These are phyloP conservation scores for Nicotiana paniculata DNA, from an alignment of 257 asterid species.

Conservation along the genomic window DNA sequence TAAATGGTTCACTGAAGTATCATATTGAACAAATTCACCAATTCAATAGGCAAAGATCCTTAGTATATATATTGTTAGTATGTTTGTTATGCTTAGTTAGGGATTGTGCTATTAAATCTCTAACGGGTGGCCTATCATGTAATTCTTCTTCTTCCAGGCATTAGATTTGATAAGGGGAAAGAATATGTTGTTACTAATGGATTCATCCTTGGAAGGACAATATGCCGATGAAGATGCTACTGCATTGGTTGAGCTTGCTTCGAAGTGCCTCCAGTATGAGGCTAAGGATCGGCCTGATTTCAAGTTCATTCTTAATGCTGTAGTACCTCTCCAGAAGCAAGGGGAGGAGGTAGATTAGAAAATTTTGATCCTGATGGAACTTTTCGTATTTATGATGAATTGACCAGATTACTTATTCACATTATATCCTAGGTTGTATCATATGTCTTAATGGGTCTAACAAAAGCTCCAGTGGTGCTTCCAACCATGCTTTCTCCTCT, in stretches of 20 bases:
- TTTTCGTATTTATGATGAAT: not conserved
- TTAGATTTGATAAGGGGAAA: constrained; percentile 85
- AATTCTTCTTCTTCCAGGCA: constrained; percentile 40
- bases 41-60: not conserved
- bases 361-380: not conserved
- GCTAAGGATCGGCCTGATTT: constrained; percentile 78
- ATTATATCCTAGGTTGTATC: constrained; percentile 60
- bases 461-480: constrained; percentile 48
- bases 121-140: not conserved
- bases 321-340: constrained; percentile 77
- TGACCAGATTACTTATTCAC: not conserved
- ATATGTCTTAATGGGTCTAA: constrained; percentile 67
- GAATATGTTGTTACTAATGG: constrained; percentile 74
- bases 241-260: constrained; percentile 82
- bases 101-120: not conserved
- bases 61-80: not conserved
- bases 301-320: constrained; percentile 69
- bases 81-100: not conserved
- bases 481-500: constrained; percentile 88
- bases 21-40: not conserved
- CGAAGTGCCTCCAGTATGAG: constrained; percentile 91
- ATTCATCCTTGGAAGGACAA: constrained; percentile 95
- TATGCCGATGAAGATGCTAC: constrained; percentile 89
- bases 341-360: constrained; percentile 52
- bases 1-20: not conserved